Evolutionary conservation across 2,329 filamentous ascomycete species (phyloP), one percentile per base, ranked within the genome.

Genomic region (Nigrospora osmanthi): DNA sequence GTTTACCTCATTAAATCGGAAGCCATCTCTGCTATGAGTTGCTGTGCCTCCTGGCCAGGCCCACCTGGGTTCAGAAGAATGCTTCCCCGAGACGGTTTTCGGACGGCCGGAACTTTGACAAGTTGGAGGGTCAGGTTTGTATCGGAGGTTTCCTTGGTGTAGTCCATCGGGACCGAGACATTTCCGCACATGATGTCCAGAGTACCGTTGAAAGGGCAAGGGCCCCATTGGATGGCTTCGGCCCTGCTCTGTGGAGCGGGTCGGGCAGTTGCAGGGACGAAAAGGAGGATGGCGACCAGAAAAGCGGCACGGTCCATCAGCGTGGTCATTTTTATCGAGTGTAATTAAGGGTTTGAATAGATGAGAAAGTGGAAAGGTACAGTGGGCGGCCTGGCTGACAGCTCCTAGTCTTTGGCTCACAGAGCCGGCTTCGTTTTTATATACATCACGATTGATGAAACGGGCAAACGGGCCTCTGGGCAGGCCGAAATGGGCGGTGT

Each of bases 141-240:
- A 41, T 36, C 32, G 32, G 38, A 33, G 63, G 71, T 46, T 80
- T 87, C 17, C 12, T 16, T 31, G 38, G 38, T 40, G n/a, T 40
- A 40, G 30, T 40, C 38, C 14, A 40, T 14, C 7, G 38, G 38
- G 23, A 40, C 38, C 17, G 23, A 12, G 23, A 40, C 23, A n/a
- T 40, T 15, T 15, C 23, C 38, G 23, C 38, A 40, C 15, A 33
- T 16, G 15, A 33, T 33, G 23, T 23, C 23, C 38, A 31, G 7
- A 9, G 38, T 15, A 9, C 14, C 30, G 1, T 16, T 30, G 30
- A 12, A 23, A 11, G 38, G 38, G 32, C 38, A 40, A 6, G 23
- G 23, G 7, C 30, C 38, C 38, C 38, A 40, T 6, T 15, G 23
- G 38, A 40, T 40, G 17, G 15, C 11, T 17, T 6, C 19, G 35